Percentiles rank a stretch among this genome's conserved stretches.
These are phyloP conservation scores for Fraxinus quadrangulata DNA, from an alignment of 257 asterid species.

Conservation along the genomic window DNA sequence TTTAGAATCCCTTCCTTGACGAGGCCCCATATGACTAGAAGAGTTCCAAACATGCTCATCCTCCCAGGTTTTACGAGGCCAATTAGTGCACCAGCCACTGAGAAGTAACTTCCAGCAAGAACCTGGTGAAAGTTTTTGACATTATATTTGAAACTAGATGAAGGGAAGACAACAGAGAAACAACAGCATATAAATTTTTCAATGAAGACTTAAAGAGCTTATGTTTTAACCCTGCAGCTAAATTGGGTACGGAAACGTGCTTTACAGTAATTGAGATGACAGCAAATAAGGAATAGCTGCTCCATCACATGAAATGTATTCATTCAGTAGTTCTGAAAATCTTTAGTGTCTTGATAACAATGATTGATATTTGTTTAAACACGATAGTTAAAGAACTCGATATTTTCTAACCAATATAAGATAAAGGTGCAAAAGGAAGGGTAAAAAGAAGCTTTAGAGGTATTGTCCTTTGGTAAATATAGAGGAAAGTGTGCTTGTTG, in stretches of 20 bases:
- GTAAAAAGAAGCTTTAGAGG: too few species aligned
- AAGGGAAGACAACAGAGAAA: neutral
- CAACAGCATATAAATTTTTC: neutral
- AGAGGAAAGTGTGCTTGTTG: neutral
- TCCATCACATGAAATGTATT: neutral
- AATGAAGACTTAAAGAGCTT: too few species aligned
- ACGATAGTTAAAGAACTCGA: neutral
- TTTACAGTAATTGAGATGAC: neutral
- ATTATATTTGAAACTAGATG: neutral
- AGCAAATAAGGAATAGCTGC: neutral
- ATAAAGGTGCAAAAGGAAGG: too few species aligned
- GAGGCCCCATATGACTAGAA: slow-evolving; percentile 88
- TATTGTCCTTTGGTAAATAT: neutral
- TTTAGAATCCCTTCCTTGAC: slow-evolving; percentile 89
- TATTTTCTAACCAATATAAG: too few species aligned
- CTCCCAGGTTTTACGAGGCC: slow-evolving; percentile 87
- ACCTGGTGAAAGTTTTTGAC: slow-evolving; percentile 48
- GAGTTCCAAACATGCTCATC: slow-evolving; percentile 98
- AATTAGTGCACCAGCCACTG: slow-evolving; percentile 85
- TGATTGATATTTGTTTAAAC: neutral
- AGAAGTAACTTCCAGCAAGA: slow-evolving; percentile 98
- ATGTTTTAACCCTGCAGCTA: neutral
- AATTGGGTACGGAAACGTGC: neutral
- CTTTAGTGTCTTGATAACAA: neutral
- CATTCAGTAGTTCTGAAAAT: neutral